These are phyloP conservation scores for Hygrophila difformis DNA, from an alignment of 257 asterid genomes.

Conservation along the genomic window DNA sequence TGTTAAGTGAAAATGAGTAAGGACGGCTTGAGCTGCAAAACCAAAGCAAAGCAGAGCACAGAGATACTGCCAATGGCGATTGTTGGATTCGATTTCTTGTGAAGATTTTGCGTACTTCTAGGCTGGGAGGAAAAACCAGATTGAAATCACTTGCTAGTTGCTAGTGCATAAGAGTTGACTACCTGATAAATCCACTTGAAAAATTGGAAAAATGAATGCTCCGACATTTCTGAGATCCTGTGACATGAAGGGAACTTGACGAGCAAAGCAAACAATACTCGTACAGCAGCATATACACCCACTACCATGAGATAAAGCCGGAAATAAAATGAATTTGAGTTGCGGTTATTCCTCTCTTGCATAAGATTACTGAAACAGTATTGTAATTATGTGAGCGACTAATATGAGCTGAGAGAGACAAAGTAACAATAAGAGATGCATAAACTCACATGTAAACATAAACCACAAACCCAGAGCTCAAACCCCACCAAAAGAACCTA, in stretches of 20 bases:
- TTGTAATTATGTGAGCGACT: constrained; percentile 16
- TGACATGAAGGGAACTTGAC: constrained; percentile 82
- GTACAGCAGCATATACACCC: constrained; percentile 89
- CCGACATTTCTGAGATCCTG: constrained; percentile 77
- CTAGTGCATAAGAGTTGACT: neutral
- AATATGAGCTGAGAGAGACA: constrained; percentile 11
- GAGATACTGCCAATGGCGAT: no score
- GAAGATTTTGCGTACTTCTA: no score
- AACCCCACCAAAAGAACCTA: constrained; percentile 83
- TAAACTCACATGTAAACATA: constrained; percentile 79
- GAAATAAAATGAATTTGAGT: constrained; percentile 66
- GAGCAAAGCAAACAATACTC: constrained; percentile 61
- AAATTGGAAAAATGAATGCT: constrained; percentile 88
- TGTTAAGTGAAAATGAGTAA: no score
- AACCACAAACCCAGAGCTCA: constrained; percentile 60
- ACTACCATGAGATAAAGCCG: constrained; percentile 81
- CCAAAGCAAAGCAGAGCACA: no score
- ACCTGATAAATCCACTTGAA: constrained; percentile 99
- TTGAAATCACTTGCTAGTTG: no score
- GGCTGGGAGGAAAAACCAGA: no score
- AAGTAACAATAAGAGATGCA: constrained; percentile 4
- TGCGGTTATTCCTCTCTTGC: constrained; percentile 51
- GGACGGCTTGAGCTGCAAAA: no score
- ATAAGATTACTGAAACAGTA: constrained; percentile 58
- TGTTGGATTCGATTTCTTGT: no score